Conservation (phyloP, 2,329 filamentous ascomycete genomes). For the Beauveria rudraprayagi region DNA sequence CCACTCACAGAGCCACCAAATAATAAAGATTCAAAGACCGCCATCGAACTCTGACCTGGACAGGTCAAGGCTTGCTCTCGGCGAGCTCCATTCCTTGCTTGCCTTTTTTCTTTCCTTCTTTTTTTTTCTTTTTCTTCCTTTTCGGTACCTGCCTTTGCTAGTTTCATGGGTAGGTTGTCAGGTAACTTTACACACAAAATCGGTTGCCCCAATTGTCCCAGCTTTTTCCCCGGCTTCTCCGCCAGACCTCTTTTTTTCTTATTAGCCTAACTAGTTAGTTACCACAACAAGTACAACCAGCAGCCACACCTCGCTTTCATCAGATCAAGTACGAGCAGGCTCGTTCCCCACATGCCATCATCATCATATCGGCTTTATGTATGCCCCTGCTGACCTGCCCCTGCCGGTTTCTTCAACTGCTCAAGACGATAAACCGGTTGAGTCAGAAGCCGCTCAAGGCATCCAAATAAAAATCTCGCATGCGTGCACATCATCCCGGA, state of each 20-base stretch:
- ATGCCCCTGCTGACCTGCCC: not conserved
- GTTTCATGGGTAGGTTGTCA: too few species aligned
- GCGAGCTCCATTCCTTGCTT: not conserved
- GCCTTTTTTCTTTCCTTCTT: not conserved
- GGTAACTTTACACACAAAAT: too few species aligned
- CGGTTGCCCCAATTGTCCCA: too few species aligned
- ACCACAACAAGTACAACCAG: too few species aligned
- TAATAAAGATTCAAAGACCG: not conserved
- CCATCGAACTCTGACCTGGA: too few species aligned
- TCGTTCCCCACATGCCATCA: not conserved
- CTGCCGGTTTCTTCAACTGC: not conserved
- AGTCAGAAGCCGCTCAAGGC: too few species aligned
- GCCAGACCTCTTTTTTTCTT: not conserved
- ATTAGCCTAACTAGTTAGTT: too few species aligned
- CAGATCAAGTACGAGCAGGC: conserved; percentile 1
- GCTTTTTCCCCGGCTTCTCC: not conserved
- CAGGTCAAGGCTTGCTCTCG: not conserved
- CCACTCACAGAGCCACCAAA: not conserved
- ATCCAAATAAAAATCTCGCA: too few species aligned
- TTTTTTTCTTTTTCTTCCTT: not conserved
- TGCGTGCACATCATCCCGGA: too few species aligned
- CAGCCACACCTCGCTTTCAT: not conserved
- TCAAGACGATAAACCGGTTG: not conserved
- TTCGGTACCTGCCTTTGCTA: not conserved
- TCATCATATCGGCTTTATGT: conserved; percentile 4